Base-by-base conservation (phyloP, 495 filamentous ascomycete genomes). In the Xylaria venustula region DNA sequence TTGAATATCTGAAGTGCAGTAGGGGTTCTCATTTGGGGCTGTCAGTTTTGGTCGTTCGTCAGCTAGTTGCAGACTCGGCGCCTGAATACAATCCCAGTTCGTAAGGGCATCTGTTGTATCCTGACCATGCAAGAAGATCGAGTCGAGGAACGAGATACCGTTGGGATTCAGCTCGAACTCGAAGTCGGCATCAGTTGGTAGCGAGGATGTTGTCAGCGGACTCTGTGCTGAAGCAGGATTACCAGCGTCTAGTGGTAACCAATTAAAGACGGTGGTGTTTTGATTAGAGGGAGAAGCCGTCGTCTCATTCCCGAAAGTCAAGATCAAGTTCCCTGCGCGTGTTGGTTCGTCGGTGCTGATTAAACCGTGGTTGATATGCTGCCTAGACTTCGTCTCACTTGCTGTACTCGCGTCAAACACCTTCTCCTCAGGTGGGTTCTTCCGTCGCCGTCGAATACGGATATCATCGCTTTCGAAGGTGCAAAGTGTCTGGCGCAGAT, bases 91-190 rank as follows among this genome's bases (percentile, higher is more conserved):
- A 17, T 37, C 32, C 22, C n/a, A 19, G 42, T 23, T 40, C 34
- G n/a, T 14, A 42, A n/a, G 7, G 11, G 28, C 12, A 14, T 41
- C 56, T 44, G 37, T 9, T 22, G 22, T 30, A 32, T 44, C 17
- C 19, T 42, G 22, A 23, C 9, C 25, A 12, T 55, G 36, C 37
- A 44, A 20, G 52, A 55, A 55, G n/a, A 55, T 55, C 7, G 60
- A 40, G 60, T 65, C 55, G 42, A 63, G 32, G 57, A 36, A 25
- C 22, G 60, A 17, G 49, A 62, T 23, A 47, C 26, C 25, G 42
- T 58, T 42, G 28, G 37, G 37, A 32, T 25, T 45, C 6, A 55
- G 22, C 25, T 44, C 52, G n/a, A 55, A 55, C 25, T 19, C 37
- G 3, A 55, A 55, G 7, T 55, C 52, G 11, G 37, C 36, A 9